Percentiles rank a stretch among this genome's conserved stretches.
Evolutionary conservation across 1,284 basidiomycete genomes (phyloP).

Genomic region (Agroathelia rolfsii): DNA sequence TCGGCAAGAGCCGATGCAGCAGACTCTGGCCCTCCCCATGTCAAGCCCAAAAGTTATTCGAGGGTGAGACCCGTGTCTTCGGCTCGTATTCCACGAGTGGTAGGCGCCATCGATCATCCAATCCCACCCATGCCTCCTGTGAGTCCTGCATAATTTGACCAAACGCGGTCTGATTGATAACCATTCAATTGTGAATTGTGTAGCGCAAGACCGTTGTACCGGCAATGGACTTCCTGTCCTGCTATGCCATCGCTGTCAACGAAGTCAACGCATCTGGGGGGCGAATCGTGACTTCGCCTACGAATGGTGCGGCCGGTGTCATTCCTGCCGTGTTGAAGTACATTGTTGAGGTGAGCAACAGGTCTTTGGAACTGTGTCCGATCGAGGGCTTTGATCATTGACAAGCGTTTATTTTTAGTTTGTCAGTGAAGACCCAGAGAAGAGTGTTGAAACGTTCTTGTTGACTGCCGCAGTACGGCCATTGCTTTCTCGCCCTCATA

Average conservation of each 20-base stretch:
- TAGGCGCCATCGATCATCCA: constrained; percentile 76
- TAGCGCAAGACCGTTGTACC: constrained; percentile 81
- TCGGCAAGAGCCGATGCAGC: too few species aligned
- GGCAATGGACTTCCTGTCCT: constrained; percentile 88
- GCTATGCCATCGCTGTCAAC: constrained; percentile 87
- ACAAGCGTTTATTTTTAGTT: constrained; percentile 36
- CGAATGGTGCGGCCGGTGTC: constrained; percentile 82
- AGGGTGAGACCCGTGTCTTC: constrained; percentile 4
- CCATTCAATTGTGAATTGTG: constrained; percentile 8
- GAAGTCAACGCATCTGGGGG: constrained; percentile 90
- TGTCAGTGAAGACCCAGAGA: constrained; percentile 81
- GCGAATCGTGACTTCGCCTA: constrained; percentile 90
- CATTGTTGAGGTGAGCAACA: constrained; percentile 77
- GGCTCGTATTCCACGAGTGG: constrained; percentile 41
- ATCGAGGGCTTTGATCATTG: not conserved
- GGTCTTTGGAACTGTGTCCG: constrained; percentile 9
- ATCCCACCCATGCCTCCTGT: constrained; percentile 77
- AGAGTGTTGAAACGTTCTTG: constrained; percentile 78
- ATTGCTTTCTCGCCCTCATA: constrained; percentile 6
- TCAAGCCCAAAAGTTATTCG: constrained; percentile 9
- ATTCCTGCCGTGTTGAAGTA: constrained; percentile 90
- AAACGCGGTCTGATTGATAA: constrained; percentile 4
- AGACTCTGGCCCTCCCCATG: too few species aligned
- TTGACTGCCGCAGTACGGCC: constrained; percentile 66
- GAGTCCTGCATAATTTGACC: constrained; percentile 19